Conservation (phyloP, 2,329 filamentous ascomycete species). For the Trichophyton equinum region DNA sequence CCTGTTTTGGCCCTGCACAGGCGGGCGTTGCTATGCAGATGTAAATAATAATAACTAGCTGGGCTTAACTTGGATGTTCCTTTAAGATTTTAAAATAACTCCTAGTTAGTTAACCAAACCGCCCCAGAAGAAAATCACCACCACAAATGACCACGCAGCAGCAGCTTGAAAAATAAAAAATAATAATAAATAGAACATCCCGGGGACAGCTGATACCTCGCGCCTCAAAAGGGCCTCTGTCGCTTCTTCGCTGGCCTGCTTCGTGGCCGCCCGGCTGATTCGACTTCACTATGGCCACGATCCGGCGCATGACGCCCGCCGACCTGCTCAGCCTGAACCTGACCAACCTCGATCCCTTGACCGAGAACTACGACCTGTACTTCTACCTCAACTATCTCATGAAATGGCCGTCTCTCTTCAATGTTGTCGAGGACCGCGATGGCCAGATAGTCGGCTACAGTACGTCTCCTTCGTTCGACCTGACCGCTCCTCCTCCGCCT, state of each 20-base stretch:
- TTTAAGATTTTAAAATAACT: not conserved
- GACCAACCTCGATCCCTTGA: conserved; percentile 89
- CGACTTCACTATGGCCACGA: conserved; percentile 53
- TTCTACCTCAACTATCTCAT: conserved; percentile 96
- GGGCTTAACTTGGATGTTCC: too few species aligned
- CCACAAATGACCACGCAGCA: too few species aligned
- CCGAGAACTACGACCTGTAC: conserved; percentile 91
- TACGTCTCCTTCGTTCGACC: conserved; percentile 33
- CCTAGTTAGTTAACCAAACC: too few species aligned
- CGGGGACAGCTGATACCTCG: not conserved
- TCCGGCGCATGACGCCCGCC: conserved; percentile 69
- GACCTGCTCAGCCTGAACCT: conserved; percentile 85
- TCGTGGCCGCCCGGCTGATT: not conserved
- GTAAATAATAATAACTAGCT: not conserved
- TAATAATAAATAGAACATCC: not conserved
- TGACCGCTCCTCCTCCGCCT: not conserved
- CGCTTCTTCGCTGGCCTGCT: not conserved
- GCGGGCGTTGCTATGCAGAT: not conserved
- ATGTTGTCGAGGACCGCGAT: conserved; percentile 71
- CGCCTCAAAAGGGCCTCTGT: not conserved
- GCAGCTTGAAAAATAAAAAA: too few species aligned
- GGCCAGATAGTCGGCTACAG: conserved; percentile 94
- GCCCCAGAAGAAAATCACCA: too few species aligned
- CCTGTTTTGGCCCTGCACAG: not conserved
- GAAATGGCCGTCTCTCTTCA: conserved; percentile 90